Percentiles rank a stretch among this genome's conserved stretches.
These are phyloP conservation scores for Stephania yunnanensis DNA, from an alignment of 164 flowering plant species.

Conservation along the genomic window DNA sequence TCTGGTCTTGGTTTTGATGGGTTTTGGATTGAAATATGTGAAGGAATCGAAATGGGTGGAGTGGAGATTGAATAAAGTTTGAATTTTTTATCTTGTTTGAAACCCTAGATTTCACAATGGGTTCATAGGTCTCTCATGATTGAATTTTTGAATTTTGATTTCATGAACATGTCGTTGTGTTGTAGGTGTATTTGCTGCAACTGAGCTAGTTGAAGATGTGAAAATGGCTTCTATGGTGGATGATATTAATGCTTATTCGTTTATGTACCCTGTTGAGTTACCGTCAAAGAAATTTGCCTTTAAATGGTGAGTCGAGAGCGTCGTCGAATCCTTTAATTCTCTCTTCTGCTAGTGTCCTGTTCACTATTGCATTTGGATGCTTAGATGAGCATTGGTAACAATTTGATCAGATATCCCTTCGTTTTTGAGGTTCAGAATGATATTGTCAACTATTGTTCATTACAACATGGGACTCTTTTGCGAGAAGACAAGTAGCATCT, in stretches of 20 bases:
- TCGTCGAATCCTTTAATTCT: not conserved
- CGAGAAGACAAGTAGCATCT: too few species aligned
- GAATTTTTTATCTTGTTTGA: not conserved
- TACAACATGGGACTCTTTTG: too few species aligned
- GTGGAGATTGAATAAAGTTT: not conserved
- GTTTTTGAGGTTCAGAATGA: not conserved
- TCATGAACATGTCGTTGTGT: not conserved
- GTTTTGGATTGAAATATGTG: not conserved
- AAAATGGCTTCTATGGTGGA: conserved; percentile 60
- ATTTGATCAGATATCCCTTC: not conserved
- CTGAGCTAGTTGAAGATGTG: conserved; percentile 42
- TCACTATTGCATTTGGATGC: not conserved
- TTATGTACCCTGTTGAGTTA: conserved; percentile 56
- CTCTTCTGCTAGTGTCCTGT: not conserved
- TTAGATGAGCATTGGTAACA: not conserved
- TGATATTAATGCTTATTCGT: conserved; percentile 85
- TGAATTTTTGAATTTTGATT: too few species aligned
- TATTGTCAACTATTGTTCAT: not conserved
- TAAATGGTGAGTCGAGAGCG: conserved; percentile 55
- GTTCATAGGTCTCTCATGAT: not conserved
- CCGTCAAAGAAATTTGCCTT: conserved; percentile 60
- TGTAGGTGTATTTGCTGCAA: conserved; percentile 25
- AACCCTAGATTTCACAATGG: not conserved
- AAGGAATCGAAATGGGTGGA: conserved; percentile 5
- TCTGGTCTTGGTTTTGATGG: not conserved